Evolutionary conservation across 306 rosid species (phyloP), one percentile per base, ranked within the genome.

Genomic region (Quillaja saponaria): DNA sequence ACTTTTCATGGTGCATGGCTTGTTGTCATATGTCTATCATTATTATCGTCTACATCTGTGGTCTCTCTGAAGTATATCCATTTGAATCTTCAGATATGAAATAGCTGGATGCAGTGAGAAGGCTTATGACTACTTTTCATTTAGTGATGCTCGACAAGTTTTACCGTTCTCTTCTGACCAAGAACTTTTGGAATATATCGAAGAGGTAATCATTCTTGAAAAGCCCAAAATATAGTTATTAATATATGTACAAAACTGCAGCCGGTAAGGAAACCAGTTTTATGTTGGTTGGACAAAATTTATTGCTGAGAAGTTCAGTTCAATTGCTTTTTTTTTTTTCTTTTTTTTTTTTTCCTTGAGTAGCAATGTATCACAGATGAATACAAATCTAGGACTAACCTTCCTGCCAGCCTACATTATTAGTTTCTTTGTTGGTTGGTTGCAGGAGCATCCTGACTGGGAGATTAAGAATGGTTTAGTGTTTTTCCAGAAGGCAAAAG

Each of bases 31-130:
- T 37, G 6, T 31, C 14, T 67, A 34, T 47, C 25, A 12, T 10
- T 28, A 61, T 19, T 42, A 3, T 9, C 13, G 14, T 70, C 50
- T 42, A 21, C 37, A 13, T 34, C 33, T 47, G 34, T 42, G 45
- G 65, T 78, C 69, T 80, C 8, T 13, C 10, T 55, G 60, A 3
- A 35, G 46, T 58, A 6, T n/a, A 21, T 58, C 50, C 76, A 6
- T 63, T 75, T 65, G 61, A 63, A 55, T 56, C 61, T 72, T 13
- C 80, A 92, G 98, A 67, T 96, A 92, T 57, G 98, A 92, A 80
- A 88, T 88, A 82, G 92, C 96, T 17, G 96, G 96, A 66, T 92
- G 98, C 85, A 84, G 96, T 17, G 96, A 92, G 87, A 88, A 86
- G 78, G 98, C 98, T 28, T 92, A 88, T 76, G 98, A 92, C 67